Evolutionary conservation across 441 rosid genomes (phyloP).

Genomic region (Bocquillonia castaneifolia): DNA sequence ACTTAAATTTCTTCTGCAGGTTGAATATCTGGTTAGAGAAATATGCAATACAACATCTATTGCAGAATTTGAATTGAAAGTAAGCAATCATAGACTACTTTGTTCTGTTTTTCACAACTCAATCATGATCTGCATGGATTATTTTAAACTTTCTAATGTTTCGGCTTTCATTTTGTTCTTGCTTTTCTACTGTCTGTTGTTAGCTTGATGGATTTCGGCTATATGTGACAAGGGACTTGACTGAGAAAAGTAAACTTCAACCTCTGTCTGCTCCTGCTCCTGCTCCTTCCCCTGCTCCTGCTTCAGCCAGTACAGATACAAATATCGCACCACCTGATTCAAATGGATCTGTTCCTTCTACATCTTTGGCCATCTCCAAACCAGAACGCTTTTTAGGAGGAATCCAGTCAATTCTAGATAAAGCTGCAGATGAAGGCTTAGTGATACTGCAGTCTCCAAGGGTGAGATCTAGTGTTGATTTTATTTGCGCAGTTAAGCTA

Average conservation of each 20-base stretch:
- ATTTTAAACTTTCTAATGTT: constrained; percentile 7
- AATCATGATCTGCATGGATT: constrained; percentile 2
- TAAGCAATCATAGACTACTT: constrained; percentile 28
- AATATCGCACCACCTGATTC: constrained; percentile 26
- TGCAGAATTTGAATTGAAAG: constrained; percentile 80
- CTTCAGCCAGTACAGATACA: constrained; percentile 31
- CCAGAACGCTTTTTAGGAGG: constrained; percentile 35
- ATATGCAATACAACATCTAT: constrained; percentile 61
- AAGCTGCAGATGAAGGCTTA: constrained; percentile 76
- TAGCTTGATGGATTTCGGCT: constrained; percentile 79
- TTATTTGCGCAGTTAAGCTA: constrained; percentile 13
- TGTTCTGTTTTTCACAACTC: background rate
- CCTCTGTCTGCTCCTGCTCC: constrained; percentile 34
- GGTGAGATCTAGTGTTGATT: constrained; percentile 38
- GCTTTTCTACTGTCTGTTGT: constrained; percentile 21
- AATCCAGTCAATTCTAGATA: constrained; percentile 41
- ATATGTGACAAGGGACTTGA: constrained; percentile 48
- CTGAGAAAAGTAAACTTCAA: constrained; percentile 32
- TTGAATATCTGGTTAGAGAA: constrained; percentile 64
- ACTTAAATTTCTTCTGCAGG: constrained; percentile 35
- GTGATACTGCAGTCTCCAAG: constrained; percentile 68
- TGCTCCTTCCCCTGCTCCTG: constrained; percentile 27
- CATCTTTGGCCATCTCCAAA: constrained; percentile 61
- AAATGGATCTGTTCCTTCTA: constrained; percentile 48
- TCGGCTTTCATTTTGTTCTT: constrained; percentile 11